Conservation (phyloP, 805 yeast genomes). For the Candida nemodendra region DNA sequence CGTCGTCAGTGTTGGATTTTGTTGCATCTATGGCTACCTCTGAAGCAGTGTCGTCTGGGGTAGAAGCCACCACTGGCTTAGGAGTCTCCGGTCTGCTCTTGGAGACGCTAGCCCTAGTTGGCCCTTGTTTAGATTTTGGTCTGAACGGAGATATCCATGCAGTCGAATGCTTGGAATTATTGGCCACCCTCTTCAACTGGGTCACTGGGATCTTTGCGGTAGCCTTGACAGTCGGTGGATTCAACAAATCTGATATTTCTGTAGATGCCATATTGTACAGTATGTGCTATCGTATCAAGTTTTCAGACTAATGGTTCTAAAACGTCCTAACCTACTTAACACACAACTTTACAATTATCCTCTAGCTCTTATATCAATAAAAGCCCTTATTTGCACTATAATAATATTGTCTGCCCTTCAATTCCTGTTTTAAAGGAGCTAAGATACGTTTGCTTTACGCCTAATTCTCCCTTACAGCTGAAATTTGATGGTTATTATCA, state of each 20-base stretch:
- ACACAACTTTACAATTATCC: no score
- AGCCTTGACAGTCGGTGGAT: slow-evolving; percentile 9
- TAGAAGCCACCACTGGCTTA: slow-evolving; percentile 3
- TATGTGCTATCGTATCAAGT: no score
- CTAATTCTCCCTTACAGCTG: not conserved
- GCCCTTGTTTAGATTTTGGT: slow-evolving; percentile 11
- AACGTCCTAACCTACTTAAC: no score
- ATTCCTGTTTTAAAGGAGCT: not conserved
- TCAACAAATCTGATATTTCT: slow-evolving; percentile 21
- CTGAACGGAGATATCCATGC: slow-evolving; percentile 33
- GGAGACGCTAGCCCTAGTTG: slow-evolving; percentile 7
- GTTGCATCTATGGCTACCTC: slow-evolving; percentile 14
- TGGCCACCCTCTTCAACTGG: slow-evolving; percentile 22
- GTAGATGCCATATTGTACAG: slow-evolving; percentile 16
- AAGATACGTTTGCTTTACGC: not conserved
- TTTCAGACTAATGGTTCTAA: no score
- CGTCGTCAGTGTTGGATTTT: slow-evolving; percentile 11
- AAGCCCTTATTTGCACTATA: no score
- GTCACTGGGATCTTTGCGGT: slow-evolving; percentile 14
- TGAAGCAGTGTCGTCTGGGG: slow-evolving; percentile 13
- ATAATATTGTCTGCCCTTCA: no score
- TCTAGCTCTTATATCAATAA: no score
- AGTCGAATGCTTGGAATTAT: slow-evolving; percentile 14
- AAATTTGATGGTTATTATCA: not conserved
- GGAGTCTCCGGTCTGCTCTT: slow-evolving; percentile 3